Evolutionary conservation across 257 asterid genomes (phyloP).

Genomic region (Przewalskia tangutica): DNA sequence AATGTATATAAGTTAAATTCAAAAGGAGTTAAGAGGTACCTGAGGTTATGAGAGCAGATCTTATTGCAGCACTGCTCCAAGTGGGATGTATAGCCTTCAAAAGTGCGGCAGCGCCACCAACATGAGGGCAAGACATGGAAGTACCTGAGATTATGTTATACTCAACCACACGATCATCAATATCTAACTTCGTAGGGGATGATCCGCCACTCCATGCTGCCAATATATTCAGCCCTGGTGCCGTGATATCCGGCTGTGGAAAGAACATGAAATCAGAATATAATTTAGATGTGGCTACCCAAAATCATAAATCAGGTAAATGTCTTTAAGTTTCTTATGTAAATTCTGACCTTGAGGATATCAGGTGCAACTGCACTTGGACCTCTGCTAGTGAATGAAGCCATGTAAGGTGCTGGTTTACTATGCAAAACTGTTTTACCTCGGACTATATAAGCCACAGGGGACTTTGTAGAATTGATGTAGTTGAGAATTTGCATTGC

Average conservation of each 20-base stretch:
- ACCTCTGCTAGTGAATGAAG: slow-evolving; percentile 35
- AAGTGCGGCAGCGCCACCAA: slow-evolving; percentile 64
- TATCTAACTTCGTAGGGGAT: slow-evolving; percentile 52
- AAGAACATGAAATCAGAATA: not conserved
- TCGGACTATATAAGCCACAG: slow-evolving; percentile 17
- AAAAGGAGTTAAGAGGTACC: slow-evolving; percentile 26
- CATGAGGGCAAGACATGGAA: slow-evolving; percentile 93
- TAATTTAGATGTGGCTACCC: not conserved
- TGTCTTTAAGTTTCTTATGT: not conserved
- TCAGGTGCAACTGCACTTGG: slow-evolving; percentile 30
- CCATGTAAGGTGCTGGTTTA: slow-evolving; percentile 38
- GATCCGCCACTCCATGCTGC: slow-evolving; percentile 98
- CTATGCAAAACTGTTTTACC: slow-evolving; percentile 17
- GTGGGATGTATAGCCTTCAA: slow-evolving; percentile 78
- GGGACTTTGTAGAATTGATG: slow-evolving; percentile 22
- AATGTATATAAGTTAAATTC: not conserved
- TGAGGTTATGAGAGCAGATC: slow-evolving; percentile 81
- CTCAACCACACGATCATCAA: slow-evolving; percentile 50
- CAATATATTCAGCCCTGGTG: slow-evolving; percentile 75
- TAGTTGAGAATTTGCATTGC: slow-evolving; percentile 18
- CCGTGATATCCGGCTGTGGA: slow-evolving; percentile 85
- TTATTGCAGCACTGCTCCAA: slow-evolving; percentile 92
- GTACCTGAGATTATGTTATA: slow-evolving; percentile 75
- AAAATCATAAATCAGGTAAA: not conserved
- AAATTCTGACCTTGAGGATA: slow-evolving; percentile 28